Conservation (phyloP, 371 early-diverging fungal species). For the Mortierella sp. region DNA sequence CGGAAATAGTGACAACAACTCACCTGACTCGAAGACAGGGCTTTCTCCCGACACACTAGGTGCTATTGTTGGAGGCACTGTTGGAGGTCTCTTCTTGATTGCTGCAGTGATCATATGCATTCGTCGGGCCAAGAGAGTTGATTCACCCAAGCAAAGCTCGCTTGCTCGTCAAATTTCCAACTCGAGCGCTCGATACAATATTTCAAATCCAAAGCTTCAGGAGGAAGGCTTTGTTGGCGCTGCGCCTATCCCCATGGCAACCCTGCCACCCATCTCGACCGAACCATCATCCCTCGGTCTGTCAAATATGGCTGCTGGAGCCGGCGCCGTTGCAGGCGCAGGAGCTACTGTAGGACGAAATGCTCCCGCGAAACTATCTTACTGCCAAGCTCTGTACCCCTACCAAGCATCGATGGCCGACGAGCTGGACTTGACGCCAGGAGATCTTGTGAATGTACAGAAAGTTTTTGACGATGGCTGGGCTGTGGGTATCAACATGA, state of each 20-base stretch:
- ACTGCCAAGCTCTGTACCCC: conserved; percentile 66
- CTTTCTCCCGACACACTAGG: conserved; percentile 11
- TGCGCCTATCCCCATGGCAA: conserved; percentile 37
- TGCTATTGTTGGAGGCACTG: conserved; percentile 35
- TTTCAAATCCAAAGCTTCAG: conserved; percentile 43
- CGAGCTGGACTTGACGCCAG: conserved; percentile 73
- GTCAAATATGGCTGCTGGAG: conserved; percentile 10
- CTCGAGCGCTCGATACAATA: conserved; percentile 35
- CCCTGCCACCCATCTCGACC: conserved; percentile 26
- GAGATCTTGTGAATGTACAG: conserved; percentile 75
- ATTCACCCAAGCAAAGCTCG: not conserved
- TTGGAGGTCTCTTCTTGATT: conserved; percentile 23
- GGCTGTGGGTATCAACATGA: conserved; percentile 78
- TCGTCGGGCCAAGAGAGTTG: conserved; percentile 16
- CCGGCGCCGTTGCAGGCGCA: conserved; percentile 15
- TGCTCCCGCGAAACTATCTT: conserved; percentile 25
- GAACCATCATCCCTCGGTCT: conserved; percentile 1
- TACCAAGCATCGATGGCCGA: conserved; percentile 75
- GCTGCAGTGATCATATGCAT: conserved; percentile 24
- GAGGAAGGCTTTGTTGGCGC: conserved; percentile 27
- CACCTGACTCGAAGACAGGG: not conserved
- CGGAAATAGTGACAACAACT: not conserved
- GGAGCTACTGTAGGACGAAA: conserved; percentile 16
- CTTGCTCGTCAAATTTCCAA: conserved; percentile 36
- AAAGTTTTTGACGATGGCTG: conserved; percentile 78